Percentiles rank a stretch among this genome's conserved stretches.
Evolutionary conservation across 2,329 filamentous ascomycete species (phyloP).

Genomic region (Tothia fuscella): DNA sequence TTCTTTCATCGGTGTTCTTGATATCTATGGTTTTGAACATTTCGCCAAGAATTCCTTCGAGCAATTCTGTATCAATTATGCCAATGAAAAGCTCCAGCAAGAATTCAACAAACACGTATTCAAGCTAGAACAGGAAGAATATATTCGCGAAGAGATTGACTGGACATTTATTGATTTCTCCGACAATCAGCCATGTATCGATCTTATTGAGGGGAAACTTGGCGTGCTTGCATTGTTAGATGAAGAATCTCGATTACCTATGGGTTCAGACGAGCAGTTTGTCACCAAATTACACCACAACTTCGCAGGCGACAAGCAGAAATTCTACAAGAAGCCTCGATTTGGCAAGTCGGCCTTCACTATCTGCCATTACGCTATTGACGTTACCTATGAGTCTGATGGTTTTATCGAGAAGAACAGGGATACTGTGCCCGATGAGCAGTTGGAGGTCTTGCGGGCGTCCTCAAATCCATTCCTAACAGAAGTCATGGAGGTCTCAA

Average conservation of each 20-base stretch:
- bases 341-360: conserved; percentile 98
- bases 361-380: conserved; percentile 94
- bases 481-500: conserved; percentile 74
- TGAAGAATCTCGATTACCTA: conserved; percentile 90
- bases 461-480: conserved; percentile 78
- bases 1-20: conserved; percentile 93
- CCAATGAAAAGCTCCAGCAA: conserved; percentile 97
- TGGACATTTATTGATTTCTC: conserved; percentile 99
- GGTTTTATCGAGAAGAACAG: conserved; percentile 99
- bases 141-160: conserved; percentile 89
- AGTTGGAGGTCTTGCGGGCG: conserved; percentile 80
- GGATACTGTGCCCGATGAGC: conserved; percentile 96
- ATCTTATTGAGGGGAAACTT: conserved; percentile 93
- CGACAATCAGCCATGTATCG: conserved; percentile 97
- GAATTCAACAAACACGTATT: conserved; percentile 99
- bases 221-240: conserved; percentile 86
- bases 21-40: conserved; percentile 99
- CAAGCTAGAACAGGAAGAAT: conserved; percentile 97
- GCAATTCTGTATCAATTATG: conserved; percentile 99
- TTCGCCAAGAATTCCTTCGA: conserved; percentile 99
- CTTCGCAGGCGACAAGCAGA: conserved; percentile 79
- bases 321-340: conserved; percentile 96
- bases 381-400: conserved; percentile 97
- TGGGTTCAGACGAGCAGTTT: conserved; percentile 95
- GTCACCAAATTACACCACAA: conserved; percentile 94